phyloP scores from a whole-genome alignment of 73 alveolate genomes.

The Tetrahymena malaccensis region DNA sequence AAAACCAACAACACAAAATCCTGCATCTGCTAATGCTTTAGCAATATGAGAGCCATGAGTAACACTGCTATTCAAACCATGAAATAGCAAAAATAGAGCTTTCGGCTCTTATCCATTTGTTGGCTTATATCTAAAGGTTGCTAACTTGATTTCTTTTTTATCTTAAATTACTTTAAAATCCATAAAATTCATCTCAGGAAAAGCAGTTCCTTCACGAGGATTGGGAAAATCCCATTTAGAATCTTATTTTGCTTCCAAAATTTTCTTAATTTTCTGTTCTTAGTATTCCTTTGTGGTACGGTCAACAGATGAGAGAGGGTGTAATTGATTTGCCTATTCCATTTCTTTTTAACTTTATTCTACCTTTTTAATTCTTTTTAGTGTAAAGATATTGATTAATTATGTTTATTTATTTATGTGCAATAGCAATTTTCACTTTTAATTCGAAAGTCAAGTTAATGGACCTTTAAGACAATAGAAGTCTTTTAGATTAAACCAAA shows the following conservation, averaged over 20 bases:
- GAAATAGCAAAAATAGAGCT: conserved; percentile 25
- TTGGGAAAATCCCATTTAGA: conserved; percentile 6
- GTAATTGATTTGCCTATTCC: neutral
- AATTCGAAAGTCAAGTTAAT: too few species aligned
- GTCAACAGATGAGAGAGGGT: neutral
- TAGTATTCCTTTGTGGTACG: neutral
- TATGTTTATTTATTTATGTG: neutral
- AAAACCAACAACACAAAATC: conserved; percentile 23
- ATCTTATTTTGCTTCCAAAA: neutral
- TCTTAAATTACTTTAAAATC: conserved; percentile 14
- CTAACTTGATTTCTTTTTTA: conserved; percentile 8
- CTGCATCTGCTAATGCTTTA: neutral
- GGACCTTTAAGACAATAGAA: too few species aligned
- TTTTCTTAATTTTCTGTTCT: neutral
- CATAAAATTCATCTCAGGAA: conserved; percentile 28
- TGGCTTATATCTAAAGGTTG: conserved; percentile 1
- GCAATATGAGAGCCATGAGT: conserved; percentile 42
- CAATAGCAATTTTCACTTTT: too few species aligned
- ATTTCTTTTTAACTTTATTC: neutral
- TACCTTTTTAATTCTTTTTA: neutral
- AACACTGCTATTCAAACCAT: conserved; percentile 19
- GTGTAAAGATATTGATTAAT: neutral
- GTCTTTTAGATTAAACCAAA: too few species aligned
- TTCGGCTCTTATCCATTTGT: conserved; percentile 3
- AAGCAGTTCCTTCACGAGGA: conserved; percentile 16